phyloP scores from a whole-genome alignment of 169 alveolate species.

The Cryptosporidium viatorum region DNA sequence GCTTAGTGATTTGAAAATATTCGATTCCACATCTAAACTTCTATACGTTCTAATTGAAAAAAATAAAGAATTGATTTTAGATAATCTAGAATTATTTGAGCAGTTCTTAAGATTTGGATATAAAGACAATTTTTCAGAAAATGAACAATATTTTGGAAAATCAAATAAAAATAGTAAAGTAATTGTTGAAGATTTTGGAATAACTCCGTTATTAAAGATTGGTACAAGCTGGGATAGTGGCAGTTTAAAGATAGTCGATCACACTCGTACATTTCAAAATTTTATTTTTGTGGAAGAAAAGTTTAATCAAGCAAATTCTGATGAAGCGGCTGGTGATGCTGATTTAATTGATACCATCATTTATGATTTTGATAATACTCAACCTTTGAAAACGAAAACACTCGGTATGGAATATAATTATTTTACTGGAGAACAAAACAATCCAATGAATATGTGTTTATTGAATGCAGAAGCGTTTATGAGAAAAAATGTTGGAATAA shows the following conservation, averaged over 20 bases:
- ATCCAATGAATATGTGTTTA: slow-evolving; percentile 8
- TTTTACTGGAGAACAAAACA: background rate
- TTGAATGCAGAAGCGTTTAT: slow-evolving; percentile 40
- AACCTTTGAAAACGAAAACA: background rate
- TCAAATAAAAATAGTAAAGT: background rate
- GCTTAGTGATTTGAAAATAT: slow-evolving; percentile 18
- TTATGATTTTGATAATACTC: background rate
- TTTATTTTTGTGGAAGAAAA: background rate
- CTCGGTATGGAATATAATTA: slow-evolving; percentile 18
- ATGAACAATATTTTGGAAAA: background rate
- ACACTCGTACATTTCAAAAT: background rate
- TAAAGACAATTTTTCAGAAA: background rate
- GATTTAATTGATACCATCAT: background rate
- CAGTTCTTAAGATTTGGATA: background rate
- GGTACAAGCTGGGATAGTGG: slow-evolving; percentile 65
- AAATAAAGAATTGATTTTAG: background rate
- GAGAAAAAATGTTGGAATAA: slow-evolving; percentile 49
- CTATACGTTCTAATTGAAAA: background rate
- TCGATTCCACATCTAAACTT: slow-evolving; percentile 29
- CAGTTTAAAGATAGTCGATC: background rate
- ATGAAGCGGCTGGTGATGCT: background rate
- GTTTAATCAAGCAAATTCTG: background rate
- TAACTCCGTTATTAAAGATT: slow-evolving; percentile 38
- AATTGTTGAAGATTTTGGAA: slow-evolving; percentile 24
- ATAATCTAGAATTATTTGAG: background rate